phyloP scores from a whole-genome alignment of 106 monocot species.

The Allium sativum region DNA sequence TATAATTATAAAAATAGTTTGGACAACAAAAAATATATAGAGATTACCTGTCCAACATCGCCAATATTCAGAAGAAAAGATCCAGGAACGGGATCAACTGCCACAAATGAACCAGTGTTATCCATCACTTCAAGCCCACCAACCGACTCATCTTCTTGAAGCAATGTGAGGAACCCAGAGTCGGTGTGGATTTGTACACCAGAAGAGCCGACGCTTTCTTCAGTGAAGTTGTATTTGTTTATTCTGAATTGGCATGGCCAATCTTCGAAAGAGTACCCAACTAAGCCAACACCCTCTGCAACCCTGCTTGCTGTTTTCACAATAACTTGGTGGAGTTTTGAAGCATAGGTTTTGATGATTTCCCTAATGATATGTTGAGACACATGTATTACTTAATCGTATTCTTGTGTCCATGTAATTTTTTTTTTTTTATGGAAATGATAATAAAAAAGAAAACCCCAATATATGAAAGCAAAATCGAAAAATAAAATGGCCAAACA shows the following conservation, averaged over 20 bases:
- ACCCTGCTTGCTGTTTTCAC: constrained; percentile 31
- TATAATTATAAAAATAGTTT: background rate
- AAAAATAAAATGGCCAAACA: too few species aligned
- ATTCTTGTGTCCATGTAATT: too few species aligned
- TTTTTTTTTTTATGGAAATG: too few species aligned
- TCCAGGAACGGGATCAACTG: constrained; percentile 47
- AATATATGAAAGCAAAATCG: too few species aligned
- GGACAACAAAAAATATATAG: background rate
- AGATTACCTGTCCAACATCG: constrained; percentile 42
- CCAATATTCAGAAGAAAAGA: constrained; percentile 56
- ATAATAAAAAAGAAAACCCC: too few species aligned
- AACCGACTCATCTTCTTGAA: constrained; percentile 57
- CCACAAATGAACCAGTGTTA: constrained; percentile 13
- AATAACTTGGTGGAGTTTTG: constrained; percentile 24
- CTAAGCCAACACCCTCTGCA: constrained; percentile 39
- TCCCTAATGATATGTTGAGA: constrained; percentile 17
- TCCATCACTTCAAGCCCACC: constrained; percentile 61
- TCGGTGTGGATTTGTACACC: constrained; percentile 58
- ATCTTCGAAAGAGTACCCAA: constrained; percentile 16
- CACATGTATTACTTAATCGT: background rate
- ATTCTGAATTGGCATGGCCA: constrained; percentile 52
- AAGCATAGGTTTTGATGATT: constrained; percentile 28
- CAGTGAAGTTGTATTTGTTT: constrained; percentile 44
- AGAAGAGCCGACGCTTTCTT: constrained; percentile 34
- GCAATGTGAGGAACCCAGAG: constrained; percentile 46